phyloP scores from a whole-genome alignment of 202 grass and related monocot genomes.

The Eragrostis tef region DNA sequence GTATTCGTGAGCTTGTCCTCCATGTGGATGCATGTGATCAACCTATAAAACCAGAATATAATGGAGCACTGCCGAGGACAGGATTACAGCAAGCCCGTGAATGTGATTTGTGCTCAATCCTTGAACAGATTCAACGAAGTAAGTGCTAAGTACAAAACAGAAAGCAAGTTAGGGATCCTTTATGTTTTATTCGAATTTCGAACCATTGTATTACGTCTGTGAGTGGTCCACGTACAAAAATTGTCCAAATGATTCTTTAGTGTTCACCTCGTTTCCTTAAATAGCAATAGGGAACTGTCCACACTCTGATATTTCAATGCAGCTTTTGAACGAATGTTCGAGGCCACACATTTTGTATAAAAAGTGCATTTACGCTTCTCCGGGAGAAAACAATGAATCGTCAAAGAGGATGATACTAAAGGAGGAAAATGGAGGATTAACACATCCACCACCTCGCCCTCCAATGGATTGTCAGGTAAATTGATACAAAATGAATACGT shows the following conservation, averaged over 20 bases:
- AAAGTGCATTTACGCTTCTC: conserved; percentile 31
- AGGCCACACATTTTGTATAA: conserved; percentile 48
- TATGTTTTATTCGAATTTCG: too few species aligned
- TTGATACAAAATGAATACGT: too few species aligned
- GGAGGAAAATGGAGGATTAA: background rate
- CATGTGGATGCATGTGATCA: background rate
- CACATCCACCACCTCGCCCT: conserved; percentile 30
- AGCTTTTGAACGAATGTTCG: too few species aligned
- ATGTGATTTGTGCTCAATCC: conserved; percentile 40
- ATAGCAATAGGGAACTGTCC: too few species aligned
- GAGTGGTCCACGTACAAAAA: too few species aligned
- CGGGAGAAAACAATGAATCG: too few species aligned
- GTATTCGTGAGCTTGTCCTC: background rate
- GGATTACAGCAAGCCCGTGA: conserved; percentile 50
- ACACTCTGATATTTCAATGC: too few species aligned
- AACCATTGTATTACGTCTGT: too few species aligned
- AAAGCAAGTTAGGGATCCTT: too few species aligned
- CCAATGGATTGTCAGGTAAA: conserved; percentile 50
- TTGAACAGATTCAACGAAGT: conserved; percentile 53
- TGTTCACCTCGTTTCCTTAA: too few species aligned
- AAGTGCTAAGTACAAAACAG: background rate
- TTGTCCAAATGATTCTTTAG: too few species aligned
- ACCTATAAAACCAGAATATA: conserved; percentile 41
- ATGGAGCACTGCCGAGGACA: conserved; percentile 51
- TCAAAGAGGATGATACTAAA: conserved; percentile 33